Conservation (phyloP, 2,329 filamentous ascomycete species). For the Parafenestella ontariensis region DNA sequence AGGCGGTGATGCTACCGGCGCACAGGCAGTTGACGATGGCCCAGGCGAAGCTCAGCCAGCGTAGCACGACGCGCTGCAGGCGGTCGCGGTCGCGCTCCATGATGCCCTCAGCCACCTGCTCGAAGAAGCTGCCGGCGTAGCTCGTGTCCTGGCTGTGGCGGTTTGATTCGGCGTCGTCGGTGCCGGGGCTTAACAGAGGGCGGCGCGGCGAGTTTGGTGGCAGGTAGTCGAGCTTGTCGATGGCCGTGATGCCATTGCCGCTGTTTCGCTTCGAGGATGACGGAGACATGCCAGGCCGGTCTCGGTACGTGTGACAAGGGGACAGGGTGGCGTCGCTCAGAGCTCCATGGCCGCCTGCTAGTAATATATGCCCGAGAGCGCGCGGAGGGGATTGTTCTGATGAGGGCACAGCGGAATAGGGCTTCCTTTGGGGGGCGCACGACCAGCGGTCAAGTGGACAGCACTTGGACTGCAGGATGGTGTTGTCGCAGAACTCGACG, state of each 20-base stretch:
- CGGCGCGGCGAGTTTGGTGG: slow-evolving; percentile 43
- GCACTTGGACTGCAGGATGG: slow-evolving; percentile 31
- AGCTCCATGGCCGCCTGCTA: slow-evolving; percentile 7
- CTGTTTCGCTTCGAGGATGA: slow-evolving; percentile 41
- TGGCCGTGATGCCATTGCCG: slow-evolving; percentile 39
- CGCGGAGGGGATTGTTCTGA: background rate
- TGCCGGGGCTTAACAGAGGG: slow-evolving; percentile 50
- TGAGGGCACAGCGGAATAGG: too few relatives aligned
- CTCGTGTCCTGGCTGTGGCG: slow-evolving; percentile 52
- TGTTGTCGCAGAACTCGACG: slow-evolving; percentile 32
- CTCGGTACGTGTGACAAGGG: slow-evolving; percentile 28
- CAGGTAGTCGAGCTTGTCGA: slow-evolving; percentile 61
- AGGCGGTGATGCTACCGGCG: slow-evolving; percentile 90
- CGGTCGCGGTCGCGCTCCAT: slow-evolving; percentile 63
- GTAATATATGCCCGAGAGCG: slow-evolving; percentile 1
- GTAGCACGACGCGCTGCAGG: slow-evolving; percentile 60
- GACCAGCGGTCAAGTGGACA: slow-evolving; percentile 27
- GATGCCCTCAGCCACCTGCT: slow-evolving; percentile 67
- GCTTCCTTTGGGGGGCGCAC: too few relatives aligned
- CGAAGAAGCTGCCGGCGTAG: slow-evolving; percentile 63
- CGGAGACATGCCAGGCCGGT: slow-evolving; percentile 36
- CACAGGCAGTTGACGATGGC: slow-evolving; percentile 73
- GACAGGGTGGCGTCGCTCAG: slow-evolving; percentile 17
- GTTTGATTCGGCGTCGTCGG: slow-evolving; percentile 38
- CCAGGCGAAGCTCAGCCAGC: slow-evolving; percentile 66